Conservation (phyloP, 306 rosid genomes). For the Albizia julibrissin region DNA sequence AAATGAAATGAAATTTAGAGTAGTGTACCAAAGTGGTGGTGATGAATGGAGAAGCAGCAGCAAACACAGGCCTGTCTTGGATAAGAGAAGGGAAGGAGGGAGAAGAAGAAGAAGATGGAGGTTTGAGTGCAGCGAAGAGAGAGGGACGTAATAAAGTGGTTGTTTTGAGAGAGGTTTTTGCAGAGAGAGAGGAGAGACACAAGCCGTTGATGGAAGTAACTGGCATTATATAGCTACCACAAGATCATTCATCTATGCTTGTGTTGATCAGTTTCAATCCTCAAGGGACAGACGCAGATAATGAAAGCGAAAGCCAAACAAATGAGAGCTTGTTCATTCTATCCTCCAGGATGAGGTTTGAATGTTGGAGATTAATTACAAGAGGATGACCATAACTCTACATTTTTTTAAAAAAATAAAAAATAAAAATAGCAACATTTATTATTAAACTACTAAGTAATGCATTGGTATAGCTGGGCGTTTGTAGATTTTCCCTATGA, state of each 20-base stretch:
- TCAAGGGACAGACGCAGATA: constrained; percentile 39
- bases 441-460: not conserved
- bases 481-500: constrained; percentile 43
- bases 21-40: constrained; percentile 63
- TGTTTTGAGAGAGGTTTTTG: constrained; percentile 42
- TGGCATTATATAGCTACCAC: constrained; percentile 62
- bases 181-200: constrained; percentile 54
- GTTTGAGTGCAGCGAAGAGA: constrained; percentile 44
- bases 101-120: constrained; percentile 45
- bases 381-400: constrained; percentile 36
- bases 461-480: constrained; percentile 11
- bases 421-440: not conserved
- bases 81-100: constrained; percentile 69
- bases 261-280: not conserved
- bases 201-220: constrained; percentile 64
- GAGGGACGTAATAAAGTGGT: constrained; percentile 55
- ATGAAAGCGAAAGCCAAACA: constrained; percentile 67
- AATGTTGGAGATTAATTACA: constrained; percentile 52
- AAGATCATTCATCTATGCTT: not conserved
- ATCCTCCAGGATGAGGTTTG: constrained; percentile 74
- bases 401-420: not conserved
- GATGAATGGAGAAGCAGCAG: constrained; percentile 72
- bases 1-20: not conserved
- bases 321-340: constrained; percentile 73
- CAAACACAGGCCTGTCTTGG: constrained; percentile 79